Conservation (phyloP, 257 asterid species). For the Plantago elongata region DNA sequence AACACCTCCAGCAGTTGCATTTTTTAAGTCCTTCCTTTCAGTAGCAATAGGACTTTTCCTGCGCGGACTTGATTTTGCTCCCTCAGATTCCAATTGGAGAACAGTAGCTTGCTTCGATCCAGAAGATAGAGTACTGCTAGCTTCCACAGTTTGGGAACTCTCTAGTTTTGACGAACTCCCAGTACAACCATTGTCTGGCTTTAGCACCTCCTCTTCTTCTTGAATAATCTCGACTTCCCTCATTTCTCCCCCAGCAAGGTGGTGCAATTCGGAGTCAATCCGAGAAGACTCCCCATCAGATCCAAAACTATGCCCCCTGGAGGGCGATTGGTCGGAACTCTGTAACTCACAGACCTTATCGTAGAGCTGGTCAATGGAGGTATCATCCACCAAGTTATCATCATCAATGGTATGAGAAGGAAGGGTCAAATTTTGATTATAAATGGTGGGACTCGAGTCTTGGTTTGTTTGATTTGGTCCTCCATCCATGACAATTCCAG, state of each 20-base stretch:
- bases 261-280: constrained; percentile 79
- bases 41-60: constrained; percentile 38
- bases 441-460: no score
- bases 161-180: constrained; percentile 37
- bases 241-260: constrained; percentile 89
- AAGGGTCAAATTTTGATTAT: no score
- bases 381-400: constrained; percentile 32
- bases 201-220: constrained; percentile 65
- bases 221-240: constrained; percentile 73
- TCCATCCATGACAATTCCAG: no score
- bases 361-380: constrained; percentile 85
- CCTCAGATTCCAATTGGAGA: constrained; percentile 35
- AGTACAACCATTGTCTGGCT: constrained; percentile 38
- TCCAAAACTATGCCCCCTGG: constrained; percentile 69
- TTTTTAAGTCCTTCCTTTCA: constrained; percentile 30
- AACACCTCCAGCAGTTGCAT: constrained; percentile 29
- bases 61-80: constrained; percentile 50
- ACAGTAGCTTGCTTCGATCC: constrained; percentile 38
- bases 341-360: constrained; percentile 93
- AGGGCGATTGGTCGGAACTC: constrained; percentile 92
- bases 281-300: constrained; percentile 94
- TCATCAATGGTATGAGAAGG: no score
- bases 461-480: no score
- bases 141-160: constrained; percentile 34
- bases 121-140: constrained; percentile 29